phyloP scores from a whole-genome alignment of 2,329 filamentous ascomycete species.

The Phaeosphaeria sp. region DNA sequence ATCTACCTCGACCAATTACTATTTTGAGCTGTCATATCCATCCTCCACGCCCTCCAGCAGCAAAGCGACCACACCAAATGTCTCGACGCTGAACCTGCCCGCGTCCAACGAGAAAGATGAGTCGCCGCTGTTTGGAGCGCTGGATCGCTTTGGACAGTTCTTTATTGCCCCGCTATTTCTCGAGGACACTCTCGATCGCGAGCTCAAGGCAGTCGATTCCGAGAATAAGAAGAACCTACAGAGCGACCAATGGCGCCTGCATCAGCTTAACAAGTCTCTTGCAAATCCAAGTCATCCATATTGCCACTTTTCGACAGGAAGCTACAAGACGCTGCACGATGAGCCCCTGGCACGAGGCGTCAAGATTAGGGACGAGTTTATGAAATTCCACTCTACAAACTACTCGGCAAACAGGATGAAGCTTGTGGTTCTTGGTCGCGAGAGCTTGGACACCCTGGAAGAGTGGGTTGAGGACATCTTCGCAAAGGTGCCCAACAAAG shows the following conservation, averaged over 20 bases:
- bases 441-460: conserved; percentile 81
- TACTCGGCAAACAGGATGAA: conserved; percentile 97
- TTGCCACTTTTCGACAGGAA: conserved; percentile 91
- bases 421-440: conserved; percentile 82
- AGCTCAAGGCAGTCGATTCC: conserved; percentile 88
- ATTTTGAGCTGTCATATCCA: conserved; percentile 91
- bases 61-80: conserved; percentile 44
- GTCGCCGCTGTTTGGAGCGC: conserved; percentile 77
- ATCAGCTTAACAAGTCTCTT: conserved; percentile 87
- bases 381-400: conserved; percentile 86
- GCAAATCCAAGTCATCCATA: conserved; percentile 88
- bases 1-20: conserved; percentile 94
- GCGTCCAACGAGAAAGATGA: conserved; percentile 48
- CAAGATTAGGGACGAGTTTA: conserved; percentile 88
- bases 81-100: conserved; percentile 46
- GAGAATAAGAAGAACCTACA: conserved; percentile 98
- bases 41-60: conserved; percentile 64
- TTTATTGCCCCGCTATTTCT: conserved; percentile 90
- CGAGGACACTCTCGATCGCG: conserved; percentile 82
- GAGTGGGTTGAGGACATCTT: conserved; percentile 86
- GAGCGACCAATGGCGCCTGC: conserved; percentile 84
- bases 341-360: conserved; percentile 79
- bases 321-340: conserved; percentile 83
- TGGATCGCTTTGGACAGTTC: conserved; percentile 93
- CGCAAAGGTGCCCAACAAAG: conserved; percentile 80